Conservation (phyloP, 1,284 basidiomycete species). For the Cryptococcus wingfieldii region DNA sequence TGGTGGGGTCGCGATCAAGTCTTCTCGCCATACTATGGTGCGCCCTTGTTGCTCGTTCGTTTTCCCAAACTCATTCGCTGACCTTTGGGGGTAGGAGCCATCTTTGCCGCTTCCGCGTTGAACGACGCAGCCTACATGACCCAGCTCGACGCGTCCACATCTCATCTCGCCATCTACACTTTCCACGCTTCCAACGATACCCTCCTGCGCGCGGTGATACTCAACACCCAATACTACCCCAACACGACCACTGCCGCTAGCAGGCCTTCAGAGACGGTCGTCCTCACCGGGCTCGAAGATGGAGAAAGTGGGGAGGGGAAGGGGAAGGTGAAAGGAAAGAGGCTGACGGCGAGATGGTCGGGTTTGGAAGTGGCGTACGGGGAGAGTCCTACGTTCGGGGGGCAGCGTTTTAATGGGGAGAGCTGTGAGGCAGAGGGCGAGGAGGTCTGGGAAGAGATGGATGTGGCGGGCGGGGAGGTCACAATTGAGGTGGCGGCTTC, state of each 20-base stretch:
- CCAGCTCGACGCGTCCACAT: conserved; percentile 48
- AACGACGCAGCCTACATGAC: conserved; percentile 36
- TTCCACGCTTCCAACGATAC: conserved; percentile 31
- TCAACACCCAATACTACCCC: conserved; percentile 50
- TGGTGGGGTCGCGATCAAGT: conserved; percentile 27
- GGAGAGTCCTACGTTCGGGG: conserved; percentile 50
- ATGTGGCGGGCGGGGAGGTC: conserved; percentile 32
- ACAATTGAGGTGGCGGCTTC: conserved; percentile 47
- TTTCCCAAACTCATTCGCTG: neutral
- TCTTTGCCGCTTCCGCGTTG: conserved; percentile 45
- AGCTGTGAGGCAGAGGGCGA: conserved; percentile 38
- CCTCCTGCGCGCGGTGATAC: conserved; percentile 45
- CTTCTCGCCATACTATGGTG: conserved; percentile 51
- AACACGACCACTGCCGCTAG: conserved; percentile 34
- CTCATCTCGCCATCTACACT: conserved; percentile 47
- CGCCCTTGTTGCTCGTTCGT: too few species aligned
- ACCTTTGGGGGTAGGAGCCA: conserved; percentile 4
- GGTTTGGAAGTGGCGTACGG: conserved; percentile 46
- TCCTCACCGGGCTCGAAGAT: conserved; percentile 38
- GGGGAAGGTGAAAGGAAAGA: conserved; percentile 36
- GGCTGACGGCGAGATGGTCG: conserved; percentile 49
- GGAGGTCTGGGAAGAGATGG: conserved; percentile 39
- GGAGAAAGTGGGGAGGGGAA: conserved; percentile 14
- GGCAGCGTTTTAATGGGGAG: conserved; percentile 40
- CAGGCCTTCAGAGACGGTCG: conserved; percentile 35